Evolutionary conservation across 176 grass and related monocot genomes (phyloP).

Genomic region (Cenchrus americanus): DNA sequence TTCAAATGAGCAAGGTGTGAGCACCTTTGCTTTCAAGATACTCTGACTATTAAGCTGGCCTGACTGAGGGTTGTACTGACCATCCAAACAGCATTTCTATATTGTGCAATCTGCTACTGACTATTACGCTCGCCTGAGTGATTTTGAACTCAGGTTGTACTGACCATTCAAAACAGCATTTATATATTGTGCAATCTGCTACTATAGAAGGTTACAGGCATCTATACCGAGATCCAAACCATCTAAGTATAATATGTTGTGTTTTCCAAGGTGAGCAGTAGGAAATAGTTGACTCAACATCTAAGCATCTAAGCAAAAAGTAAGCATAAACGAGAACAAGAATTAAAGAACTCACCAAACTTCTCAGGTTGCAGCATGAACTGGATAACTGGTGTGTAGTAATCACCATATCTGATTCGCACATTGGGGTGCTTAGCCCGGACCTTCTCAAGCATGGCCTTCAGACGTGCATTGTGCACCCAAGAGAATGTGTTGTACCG

Average conservation of each 20-base stretch:
- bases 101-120: slow-evolving; percentile 9
- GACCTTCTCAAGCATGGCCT: slow-evolving; percentile 62
- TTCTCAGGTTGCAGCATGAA: slow-evolving; percentile 69
- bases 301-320: slow-evolving; percentile 22
- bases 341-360: slow-evolving; percentile 68
- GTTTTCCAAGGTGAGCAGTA: slow-evolving; percentile 27
- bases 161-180: not conserved
- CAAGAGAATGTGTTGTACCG: slow-evolving; percentile 70
- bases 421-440: slow-evolving; percentile 63
- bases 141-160: slow-evolving; percentile 7
- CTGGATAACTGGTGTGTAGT: slow-evolving; percentile 79
- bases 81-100: slow-evolving; percentile 11
- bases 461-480: slow-evolving; percentile 78
- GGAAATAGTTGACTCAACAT: slow-evolving; percentile 10
- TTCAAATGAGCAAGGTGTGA: slow-evolving; percentile 25
- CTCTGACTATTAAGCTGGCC: slow-evolving; percentile 30
- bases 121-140: no score
- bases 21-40: slow-evolving; percentile 44
- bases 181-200: slow-evolving; percentile 20
- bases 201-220: slow-evolving; percentile 10
- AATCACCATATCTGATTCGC: slow-evolving; percentile 85
- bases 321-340: slow-evolving; percentile 19
- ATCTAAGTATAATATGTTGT: slow-evolving; percentile 45
- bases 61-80: not conserved
- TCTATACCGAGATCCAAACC: slow-evolving; percentile 40